Percentiles rank a stretch among this genome's conserved stretches.
Conservation (phyloP, 805 yeast genomes). For the Starmerella floris region DNA sequence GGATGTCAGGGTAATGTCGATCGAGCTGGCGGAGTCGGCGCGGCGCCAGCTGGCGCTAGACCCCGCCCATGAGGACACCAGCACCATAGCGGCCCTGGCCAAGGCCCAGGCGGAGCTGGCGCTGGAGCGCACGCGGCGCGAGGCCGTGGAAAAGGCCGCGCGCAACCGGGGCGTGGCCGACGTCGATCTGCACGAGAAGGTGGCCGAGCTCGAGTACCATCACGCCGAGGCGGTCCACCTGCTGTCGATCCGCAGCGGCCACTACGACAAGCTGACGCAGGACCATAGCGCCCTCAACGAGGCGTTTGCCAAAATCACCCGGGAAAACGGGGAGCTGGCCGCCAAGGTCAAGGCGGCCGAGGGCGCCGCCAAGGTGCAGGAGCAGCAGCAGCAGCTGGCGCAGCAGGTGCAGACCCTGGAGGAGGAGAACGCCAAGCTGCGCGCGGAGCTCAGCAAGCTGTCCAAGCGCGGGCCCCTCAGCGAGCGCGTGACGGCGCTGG, state of each 20-base stretch:
- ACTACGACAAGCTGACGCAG: constrained; percentile 22
- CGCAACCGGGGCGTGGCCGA: constrained; percentile 1
- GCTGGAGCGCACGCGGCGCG: constrained; percentile 26
- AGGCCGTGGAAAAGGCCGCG: constrained; percentile 18
- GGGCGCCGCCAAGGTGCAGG: constrained; percentile 12
- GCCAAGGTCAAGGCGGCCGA: constrained; percentile 16
- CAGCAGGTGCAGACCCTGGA: constrained; percentile 26
- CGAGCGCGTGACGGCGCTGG: constrained; percentile 27
- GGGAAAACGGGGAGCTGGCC: constrained; percentile 5
- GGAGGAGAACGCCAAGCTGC: constrained; percentile 26
- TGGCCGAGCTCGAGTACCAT: constrained; percentile 23
- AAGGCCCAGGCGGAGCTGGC: constrained; percentile 24
- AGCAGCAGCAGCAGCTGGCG: constrained; percentile 21
- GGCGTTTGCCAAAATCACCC: constrained; percentile 3
- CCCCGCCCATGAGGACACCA: constrained; percentile 1
- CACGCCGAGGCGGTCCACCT: constrained; percentile 26
- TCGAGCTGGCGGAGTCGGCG: constrained; percentile 29
- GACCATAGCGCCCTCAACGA: constrained; percentile 20
- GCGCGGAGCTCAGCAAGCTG: constrained; percentile 24
- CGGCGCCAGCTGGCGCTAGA: constrained; percentile 28
- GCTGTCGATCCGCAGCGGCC: constrained; percentile 22
- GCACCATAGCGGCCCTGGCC: constrained; percentile 19
- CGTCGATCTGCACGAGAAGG: constrained; percentile 6
- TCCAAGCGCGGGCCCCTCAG: constrained; percentile 26
- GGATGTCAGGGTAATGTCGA: constrained; percentile 27